Evolutionary conservation across 345 rosid genomes (phyloP).

Genomic region (Eucalyptus marginata): DNA sequence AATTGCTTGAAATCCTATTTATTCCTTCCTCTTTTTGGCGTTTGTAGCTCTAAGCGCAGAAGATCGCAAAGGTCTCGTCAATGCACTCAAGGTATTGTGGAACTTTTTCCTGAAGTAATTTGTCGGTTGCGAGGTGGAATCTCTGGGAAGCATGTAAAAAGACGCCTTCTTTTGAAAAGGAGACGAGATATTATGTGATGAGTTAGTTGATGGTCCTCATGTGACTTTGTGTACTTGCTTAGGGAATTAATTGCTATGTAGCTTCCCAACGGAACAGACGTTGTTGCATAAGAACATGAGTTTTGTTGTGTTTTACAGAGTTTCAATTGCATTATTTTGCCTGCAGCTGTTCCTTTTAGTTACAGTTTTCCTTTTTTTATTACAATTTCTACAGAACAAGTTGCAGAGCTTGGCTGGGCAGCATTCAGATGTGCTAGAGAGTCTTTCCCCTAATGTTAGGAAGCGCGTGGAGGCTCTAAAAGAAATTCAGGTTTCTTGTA

Average conservation of each 20-base stretch:
- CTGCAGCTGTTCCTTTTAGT: not conserved
- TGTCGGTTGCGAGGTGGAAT: not conserved
- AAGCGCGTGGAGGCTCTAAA: slow-evolving; percentile 89
- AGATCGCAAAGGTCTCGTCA: slow-evolving; percentile 71
- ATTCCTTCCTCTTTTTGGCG: not conserved
- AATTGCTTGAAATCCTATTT: not conserved
- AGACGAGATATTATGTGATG: not conserved
- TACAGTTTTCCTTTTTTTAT: not conserved
- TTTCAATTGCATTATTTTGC: not conserved
- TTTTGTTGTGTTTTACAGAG: not conserved
- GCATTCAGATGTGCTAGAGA: slow-evolving; percentile 68
- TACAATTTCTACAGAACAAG: slow-evolving; percentile 37
- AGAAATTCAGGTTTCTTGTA: slow-evolving; percentile 61
- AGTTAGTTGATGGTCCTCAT: not conserved
- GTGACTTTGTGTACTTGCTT: not conserved
- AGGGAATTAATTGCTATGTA: not conserved
- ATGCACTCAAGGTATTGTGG: slow-evolving; percentile 53
- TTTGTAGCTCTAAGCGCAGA: slow-evolving; percentile 51
- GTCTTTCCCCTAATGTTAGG: slow-evolving; percentile 41
- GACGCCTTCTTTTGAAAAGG: not conserved
- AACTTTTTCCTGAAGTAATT: not conserved
- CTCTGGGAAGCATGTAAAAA: not conserved
- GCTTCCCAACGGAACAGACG: not conserved
- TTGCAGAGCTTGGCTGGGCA: slow-evolving; percentile 76
- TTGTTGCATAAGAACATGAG: not conserved